Evolutionary conservation across 2,329 filamentous ascomycete genomes (phyloP).

Genomic region (Neopestalotiopsis clavispora): DNA sequence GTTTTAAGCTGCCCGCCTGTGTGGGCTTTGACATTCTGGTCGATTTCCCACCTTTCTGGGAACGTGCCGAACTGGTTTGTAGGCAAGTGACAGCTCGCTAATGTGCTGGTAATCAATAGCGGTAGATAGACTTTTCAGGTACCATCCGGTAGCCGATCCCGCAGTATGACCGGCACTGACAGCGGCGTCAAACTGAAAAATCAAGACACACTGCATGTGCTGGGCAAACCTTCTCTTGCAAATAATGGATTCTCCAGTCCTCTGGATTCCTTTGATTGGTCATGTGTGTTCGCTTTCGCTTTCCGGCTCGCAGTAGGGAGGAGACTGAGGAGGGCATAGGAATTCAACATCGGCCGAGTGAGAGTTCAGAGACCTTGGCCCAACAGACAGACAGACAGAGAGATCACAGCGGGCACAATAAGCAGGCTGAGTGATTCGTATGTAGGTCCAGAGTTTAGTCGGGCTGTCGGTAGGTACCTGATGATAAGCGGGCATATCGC

Average conservation of each 20-base stretch:
- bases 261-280: neutral
- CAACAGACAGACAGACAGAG: neutral
- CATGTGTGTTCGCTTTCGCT: neutral
- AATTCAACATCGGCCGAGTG: neutral
- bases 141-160: too few relatives aligned
- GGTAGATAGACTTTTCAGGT: neutral
- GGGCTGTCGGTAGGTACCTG: neutral
- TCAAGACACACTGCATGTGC: neutral
- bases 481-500: slow-evolving; percentile 8
- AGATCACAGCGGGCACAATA: neutral
- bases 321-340: neutral
- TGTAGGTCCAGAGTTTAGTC: neutral
- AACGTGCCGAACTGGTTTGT: neutral
- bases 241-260: neutral
- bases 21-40: neutral
- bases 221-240: neutral
- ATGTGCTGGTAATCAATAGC: neutral
- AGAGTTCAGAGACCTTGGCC: neutral
- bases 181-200: neutral
- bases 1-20: neutral
- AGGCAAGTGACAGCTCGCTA: neutral
- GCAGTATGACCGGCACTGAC: neutral
- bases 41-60: neutral
- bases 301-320: too few relatives aligned
- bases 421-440: neutral